Evolutionary conservation across 495 filamentous ascomycete genomes (phyloP), one percentile per base, ranked within the genome.

Genomic region (Penicillium steckii): DNA sequence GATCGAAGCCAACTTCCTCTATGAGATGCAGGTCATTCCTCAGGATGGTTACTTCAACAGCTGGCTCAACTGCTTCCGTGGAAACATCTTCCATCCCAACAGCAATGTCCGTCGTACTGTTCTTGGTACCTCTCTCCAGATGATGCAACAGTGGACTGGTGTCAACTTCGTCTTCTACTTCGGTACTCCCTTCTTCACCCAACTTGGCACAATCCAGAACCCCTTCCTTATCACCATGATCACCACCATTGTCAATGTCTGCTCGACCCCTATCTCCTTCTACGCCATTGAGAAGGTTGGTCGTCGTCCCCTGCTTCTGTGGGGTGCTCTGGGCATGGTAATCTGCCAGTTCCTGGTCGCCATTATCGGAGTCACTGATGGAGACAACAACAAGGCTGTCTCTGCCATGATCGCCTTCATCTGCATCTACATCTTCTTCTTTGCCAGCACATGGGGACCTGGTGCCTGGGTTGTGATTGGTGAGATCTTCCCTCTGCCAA

Each of bases 101-200:
- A 80, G 75, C 65, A 87, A 87, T 69, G 32, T 89, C 30, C 86
- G 88, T 62, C 87, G 88, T 51, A 89, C 87, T 17, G 79, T 90
- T 52, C 78, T 91, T 35, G 89, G 89, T 63, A 86, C 82, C 37
- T 83, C 82, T 13, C 74, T 91, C 29, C 87, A 91, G 75, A 87
- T 88, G 83, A 86, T 89, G 80, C 87, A 91, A 70, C 87, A 91
- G 74, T 71, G 92, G 76, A 85, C 89, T 22, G 89, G 89, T 74
- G 85, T 95, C 72, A 94, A 95, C 79, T 93, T 94, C 76, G 85
- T 95, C 74, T 93, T 95, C 82, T 95, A 92, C 79, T 94, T 87
- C 69, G 85, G 85, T 38, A 90, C 88, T 23, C 80, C 84, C 44
- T 93, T 92, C 82, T 87, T 94, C 74, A 70, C 82, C 56, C 61